Evolutionary conservation across 192 early-diverging fungal species (phyloP), one percentile per base, ranked within the genome.

Genomic region (Gryganskiella cystojenkinii): DNA sequence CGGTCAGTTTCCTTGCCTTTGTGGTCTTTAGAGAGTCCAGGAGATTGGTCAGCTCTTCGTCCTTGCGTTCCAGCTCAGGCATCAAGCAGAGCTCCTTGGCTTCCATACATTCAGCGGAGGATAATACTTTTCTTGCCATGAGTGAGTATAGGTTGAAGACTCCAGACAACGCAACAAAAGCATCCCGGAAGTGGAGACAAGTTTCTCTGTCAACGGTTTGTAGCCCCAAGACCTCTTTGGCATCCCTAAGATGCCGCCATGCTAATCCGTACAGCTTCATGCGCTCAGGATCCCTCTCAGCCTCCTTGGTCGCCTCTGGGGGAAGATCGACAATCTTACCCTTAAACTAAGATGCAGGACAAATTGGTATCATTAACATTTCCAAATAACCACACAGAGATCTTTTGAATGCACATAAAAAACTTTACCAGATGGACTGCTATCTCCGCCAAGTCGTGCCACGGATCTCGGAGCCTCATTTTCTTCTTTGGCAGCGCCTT

Each of bases 21-120:
- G 44, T 31, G 3, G 58, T 60, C 58, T 60, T 60, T 28, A 60
- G 25, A 44, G 58, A 60, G 58, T 60, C 25, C 24, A 60, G 44
- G 3, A 60, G 58, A 20, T 28, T 60, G 44, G 58, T 46, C 42
- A 60, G 43, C 43, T 60, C 55, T 33, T 56, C 55, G 14, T 56
- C 55, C 20, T 56, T 56, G 55, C 4, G 31, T 17, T 56, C 17
- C n/a, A 56, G 33, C 55, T 56, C 55, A 4, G 35, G 55, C 55
- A 56, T 35, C 55, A 56, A 56, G 35, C 55, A 56, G 55, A 56
- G 55, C 22, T 19, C 8, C 30, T 35, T 56, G 55, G 55, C 51
- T 8, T 56, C 55, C 55, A 35, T 6, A 33, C 33, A 56, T 1
- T 56, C 55, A n/a, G 55, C 33, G 30, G 0, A 6, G 33, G 13